Evolutionary conservation across 805 yeast species (phyloP), one percentile per base, ranked within the genome.

Genomic region (Pichia cabralensis): DNA sequence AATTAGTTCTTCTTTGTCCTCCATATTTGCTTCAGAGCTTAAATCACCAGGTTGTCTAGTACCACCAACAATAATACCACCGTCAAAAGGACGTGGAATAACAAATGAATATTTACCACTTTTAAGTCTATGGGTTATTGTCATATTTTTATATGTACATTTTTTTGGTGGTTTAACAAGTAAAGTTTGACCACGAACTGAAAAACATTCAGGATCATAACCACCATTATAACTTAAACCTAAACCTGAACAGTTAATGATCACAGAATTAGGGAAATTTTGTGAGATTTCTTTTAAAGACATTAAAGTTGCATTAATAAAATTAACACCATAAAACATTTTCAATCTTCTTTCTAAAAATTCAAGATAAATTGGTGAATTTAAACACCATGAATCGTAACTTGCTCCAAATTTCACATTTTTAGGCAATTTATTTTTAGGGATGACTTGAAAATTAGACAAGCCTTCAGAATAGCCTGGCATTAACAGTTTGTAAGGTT

Each of bases 101-200:
- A 69, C 67, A 54, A 79, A 80, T 0, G 79, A 73, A 53, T 54
- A 55, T 6, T 40, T 33, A 3, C 53, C 51, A 23, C 47, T 44
- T 5, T 43, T 37, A 24, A 48, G 24, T 37, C 51, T 55, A 31
- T 46, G 45, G 0, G 83, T 76, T 3, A 76, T 56, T 0, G 86
- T 78, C 33, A 52, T 48, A 10, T 61, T 42, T 6, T 55, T 46
- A 40, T 64, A 65, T 3, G 34, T 19, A 7, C 42, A 36, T 6
- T 23, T 10, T 18, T 35, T 38, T 12, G 76, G 71, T 1, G 74
- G 65, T 33, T 67, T 61, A 8, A 78, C 55, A 22, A 78, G 52
- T 31, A 80, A 54, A 0, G 88, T 80, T 50, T 80, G 89, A 3
- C 89, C 89, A 38, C 88, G 60, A 12, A 80, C 76, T 1, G 65